Evolutionary conservation across 257 asterid species (phyloP).

Genomic region (Knoxia roxburghii): DNA sequence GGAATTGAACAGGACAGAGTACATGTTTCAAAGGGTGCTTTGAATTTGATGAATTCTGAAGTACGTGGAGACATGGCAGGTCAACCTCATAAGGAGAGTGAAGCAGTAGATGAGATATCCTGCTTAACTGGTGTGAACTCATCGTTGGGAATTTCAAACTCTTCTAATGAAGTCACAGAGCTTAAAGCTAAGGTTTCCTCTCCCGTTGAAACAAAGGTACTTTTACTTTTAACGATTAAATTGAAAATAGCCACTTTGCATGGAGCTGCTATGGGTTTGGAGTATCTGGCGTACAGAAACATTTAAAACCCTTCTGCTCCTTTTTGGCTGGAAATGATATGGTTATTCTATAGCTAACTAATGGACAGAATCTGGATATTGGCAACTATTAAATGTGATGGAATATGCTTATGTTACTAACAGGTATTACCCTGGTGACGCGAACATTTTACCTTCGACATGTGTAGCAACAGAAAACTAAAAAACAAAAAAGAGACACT

Average conservation of each 20-base stretch:
- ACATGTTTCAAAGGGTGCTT: slow-evolving; percentile 16
- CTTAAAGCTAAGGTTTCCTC: slow-evolving; percentile 24
- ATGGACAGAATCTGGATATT: background rate
- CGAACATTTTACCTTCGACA: background rate
- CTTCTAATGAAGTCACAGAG: slow-evolving; percentile 14
- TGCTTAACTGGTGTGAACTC: slow-evolving; percentile 18
- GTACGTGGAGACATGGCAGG: slow-evolving; percentile 23
- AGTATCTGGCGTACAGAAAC: background rate
- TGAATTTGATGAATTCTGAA: slow-evolving; percentile 15
- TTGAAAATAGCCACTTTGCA: background rate
- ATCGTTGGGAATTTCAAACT: slow-evolving; percentile 25
- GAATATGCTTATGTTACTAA: background rate
- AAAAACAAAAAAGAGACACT: no score
- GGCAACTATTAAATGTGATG: background rate
- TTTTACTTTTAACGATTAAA: background rate
- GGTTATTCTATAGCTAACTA: background rate
- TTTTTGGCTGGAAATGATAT: background rate
- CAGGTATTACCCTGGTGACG: no score
- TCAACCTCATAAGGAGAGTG: slow-evolving; percentile 15
- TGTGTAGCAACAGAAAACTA: background rate
- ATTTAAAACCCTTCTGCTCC: background rate
- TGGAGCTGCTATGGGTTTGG: background rate
- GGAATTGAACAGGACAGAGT: slow-evolving; percentile 23
- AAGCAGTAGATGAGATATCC: slow-evolving; percentile 18
- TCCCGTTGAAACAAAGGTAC: slow-evolving; percentile 19